These are phyloP conservation scores for Posidonia australis DNA, from an alignment of 106 monocot species.

Conservation along the genomic window DNA sequence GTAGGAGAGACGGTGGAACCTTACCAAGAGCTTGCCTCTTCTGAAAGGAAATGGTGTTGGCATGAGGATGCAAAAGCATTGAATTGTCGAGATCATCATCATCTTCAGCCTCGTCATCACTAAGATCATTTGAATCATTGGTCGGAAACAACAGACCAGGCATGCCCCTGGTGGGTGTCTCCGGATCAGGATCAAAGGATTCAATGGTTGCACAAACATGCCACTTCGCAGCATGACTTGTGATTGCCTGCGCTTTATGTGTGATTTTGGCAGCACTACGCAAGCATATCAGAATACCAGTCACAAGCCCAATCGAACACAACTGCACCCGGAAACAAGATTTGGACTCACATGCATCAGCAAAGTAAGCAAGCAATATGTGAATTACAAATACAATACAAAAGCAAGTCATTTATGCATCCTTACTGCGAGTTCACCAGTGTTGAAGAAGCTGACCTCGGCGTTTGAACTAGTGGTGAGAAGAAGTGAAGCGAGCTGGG, in stretches of 20 bases:
- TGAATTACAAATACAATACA: too few relatives aligned
- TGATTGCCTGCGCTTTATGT: conserved; percentile 89
- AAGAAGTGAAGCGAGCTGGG: conserved; percentile 58
- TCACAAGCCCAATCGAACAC: conserved; percentile 52
- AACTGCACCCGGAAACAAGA: conserved; percentile 24
- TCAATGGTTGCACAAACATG: conserved; percentile 63
- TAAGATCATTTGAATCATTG: conserved; percentile 19
- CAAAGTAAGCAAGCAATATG: neutral
- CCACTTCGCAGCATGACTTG: conserved; percentile 75
- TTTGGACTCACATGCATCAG: neutral
- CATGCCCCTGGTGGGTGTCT: neutral
- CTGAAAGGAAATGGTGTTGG: conserved; percentile 60
- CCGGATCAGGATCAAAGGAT: neutral
- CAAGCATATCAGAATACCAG: conserved; percentile 58
- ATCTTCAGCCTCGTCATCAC: conserved; percentile 14
- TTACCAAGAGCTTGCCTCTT: conserved; percentile 93
- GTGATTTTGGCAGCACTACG: conserved; percentile 87
- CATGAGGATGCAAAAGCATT: conserved; percentile 9
- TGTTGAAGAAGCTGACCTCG: conserved; percentile 47
- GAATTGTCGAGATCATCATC: conserved; percentile 11
- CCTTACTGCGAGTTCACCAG: conserved; percentile 68
- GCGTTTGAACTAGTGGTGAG: conserved; percentile 49
- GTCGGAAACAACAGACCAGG: neutral
- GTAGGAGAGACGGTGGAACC: neutral
- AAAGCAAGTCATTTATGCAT: too few relatives aligned